These are phyloP conservation scores for Candida glucosophila DNA, from an alignment of 1,139 yeast species.

Conservation along the genomic window DNA sequence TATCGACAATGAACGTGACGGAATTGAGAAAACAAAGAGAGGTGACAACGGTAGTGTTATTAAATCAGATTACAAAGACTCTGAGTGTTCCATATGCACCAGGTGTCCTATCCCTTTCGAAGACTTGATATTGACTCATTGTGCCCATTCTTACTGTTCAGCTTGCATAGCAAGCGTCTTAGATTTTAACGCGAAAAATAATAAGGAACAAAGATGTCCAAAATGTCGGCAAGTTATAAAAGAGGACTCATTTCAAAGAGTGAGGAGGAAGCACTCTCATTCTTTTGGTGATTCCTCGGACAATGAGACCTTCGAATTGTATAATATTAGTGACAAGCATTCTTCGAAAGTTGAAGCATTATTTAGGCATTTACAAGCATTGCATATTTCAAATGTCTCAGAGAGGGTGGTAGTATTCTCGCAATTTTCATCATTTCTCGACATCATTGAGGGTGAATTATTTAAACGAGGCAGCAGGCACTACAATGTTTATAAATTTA, in stretches of 20 bases:
- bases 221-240: conserved; percentile 44
- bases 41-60: conserved; percentile 5
- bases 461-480: conserved; percentile 23
- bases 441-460: conserved; percentile 62
- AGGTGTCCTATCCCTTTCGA: conserved; percentile 47
- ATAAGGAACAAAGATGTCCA: conserved; percentile 43
- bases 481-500: conserved; percentile 56
- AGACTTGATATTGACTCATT: conserved; percentile 60
- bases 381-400: conserved; percentile 47
- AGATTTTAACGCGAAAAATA: conserved; percentile 28
- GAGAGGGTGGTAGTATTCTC: conserved; percentile 85
- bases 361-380: conserved; percentile 44
- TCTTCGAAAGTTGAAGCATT: conserved; percentile 77
- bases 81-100: conserved; percentile 85
- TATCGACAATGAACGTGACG: conserved; percentile 4
- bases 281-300: conserved; percentile 6
- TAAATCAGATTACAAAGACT: conserved; percentile 25
- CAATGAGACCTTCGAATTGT: neutral
- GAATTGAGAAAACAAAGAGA: conserved; percentile 10
- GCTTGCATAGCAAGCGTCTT: conserved; percentile 69
- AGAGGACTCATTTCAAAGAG: conserved; percentile 33
- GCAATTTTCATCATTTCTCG: conserved; percentile 80
- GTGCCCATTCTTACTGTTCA: conserved; percentile 76
- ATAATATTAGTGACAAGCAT: conserved; percentile 6
- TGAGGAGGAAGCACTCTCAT: conserved; percentile 13